A percentile compares a stretch with the other conserved stretches of the same genome.
Evolutionary conservation across 2,329 filamentous ascomycete genomes (phyloP).

Genomic region (Cordyceps militaris): DNA sequence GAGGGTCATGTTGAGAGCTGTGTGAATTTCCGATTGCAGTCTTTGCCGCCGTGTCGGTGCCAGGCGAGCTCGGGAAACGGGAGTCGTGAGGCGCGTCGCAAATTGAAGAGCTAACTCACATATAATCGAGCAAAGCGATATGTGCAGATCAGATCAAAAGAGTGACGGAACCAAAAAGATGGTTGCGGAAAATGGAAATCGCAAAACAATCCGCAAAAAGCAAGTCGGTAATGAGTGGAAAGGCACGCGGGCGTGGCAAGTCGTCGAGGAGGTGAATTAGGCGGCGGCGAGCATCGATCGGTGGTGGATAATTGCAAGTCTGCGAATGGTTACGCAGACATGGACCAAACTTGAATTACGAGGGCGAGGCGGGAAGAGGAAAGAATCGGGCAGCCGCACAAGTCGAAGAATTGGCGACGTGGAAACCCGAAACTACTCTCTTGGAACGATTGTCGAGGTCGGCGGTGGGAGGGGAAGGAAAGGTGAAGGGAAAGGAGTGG

Average conservation of each 20-base stretch:
- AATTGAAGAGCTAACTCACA: neutral
- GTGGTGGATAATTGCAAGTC: neutral
- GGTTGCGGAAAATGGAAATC: constrained; percentile 7
- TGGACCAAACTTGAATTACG: neutral
- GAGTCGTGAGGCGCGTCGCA: neutral
- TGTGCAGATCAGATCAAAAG: constrained; percentile 12
- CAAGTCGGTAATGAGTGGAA: constrained; percentile 9
- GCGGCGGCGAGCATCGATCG: constrained; percentile 7
- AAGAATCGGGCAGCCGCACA: neutral
- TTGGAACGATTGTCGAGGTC: constrained; percentile 6
- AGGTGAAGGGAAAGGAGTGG: constrained; percentile 1
- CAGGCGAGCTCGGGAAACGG: neutral
- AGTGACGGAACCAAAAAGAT: constrained; percentile 12
- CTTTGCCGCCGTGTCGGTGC: neutral
- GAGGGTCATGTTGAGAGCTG: neutral
- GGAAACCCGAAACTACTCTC: constrained; percentile 1
- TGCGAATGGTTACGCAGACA: constrained; percentile 9
- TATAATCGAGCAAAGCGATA: constrained; percentile 10
- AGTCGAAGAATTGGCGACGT: neutral
- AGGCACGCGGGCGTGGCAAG: constrained; percentile 5
- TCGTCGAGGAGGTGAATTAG: constrained; percentile 1
- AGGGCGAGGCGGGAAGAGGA: neutral
- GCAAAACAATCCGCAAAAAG: neutral
- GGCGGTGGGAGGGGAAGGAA: constrained; percentile 3
- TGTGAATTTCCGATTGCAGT: neutral